Conservation (phyloP, 208 protist genomes). For the Trichomonas tenax region DNA sequence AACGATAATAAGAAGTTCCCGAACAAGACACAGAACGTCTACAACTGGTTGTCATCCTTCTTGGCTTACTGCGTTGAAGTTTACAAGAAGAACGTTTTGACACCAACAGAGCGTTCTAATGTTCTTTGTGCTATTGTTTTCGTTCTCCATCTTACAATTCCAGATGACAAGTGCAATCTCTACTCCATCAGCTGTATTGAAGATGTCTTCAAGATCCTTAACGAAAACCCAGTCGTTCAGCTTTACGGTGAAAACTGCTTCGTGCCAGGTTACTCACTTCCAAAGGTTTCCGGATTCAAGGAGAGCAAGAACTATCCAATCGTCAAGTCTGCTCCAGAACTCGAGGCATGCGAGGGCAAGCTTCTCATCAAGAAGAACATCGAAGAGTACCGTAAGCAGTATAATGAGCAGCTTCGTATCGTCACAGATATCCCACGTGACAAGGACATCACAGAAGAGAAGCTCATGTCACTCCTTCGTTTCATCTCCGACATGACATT, state of each 20-base stretch:
- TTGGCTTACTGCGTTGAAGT: background rate
- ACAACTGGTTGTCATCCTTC: background rate
- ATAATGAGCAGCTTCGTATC: background rate
- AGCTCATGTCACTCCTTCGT: background rate
- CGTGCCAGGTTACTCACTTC: background rate
- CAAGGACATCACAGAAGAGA: background rate
- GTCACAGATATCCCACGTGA: background rate
- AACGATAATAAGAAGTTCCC: background rate
- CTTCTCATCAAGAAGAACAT: background rate
- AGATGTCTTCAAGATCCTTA: background rate
- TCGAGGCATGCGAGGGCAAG: background rate
- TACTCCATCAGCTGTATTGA: background rate
- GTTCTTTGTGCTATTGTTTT: background rate
- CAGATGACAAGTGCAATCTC: background rate
- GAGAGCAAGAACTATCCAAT: background rate
- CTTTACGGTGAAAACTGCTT: constrained; percentile 5
- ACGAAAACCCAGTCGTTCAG: background rate
- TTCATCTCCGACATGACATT: background rate
- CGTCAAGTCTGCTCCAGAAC: background rate
- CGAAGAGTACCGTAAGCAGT: background rate
- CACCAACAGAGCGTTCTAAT: background rate
- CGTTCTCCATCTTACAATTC: background rate
- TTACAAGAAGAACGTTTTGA: background rate
- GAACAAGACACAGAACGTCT: background rate
- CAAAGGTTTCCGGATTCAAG: background rate